Evolutionary conservation across 495 filamentous ascomycete genomes (phyloP).

Genomic region (Penicillium antarcticum): DNA sequence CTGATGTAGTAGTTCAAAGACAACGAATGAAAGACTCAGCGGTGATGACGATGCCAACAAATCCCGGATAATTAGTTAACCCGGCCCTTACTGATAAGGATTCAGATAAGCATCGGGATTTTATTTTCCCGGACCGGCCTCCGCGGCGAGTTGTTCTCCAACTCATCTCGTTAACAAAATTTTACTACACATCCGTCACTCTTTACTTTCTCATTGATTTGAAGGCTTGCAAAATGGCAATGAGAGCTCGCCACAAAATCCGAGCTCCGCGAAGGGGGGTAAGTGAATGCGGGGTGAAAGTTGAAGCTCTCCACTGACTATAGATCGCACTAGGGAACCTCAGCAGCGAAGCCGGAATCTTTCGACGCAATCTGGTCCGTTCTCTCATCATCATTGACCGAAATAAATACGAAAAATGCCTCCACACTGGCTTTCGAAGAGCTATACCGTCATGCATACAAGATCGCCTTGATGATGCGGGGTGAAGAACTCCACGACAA

Average conservation of each 20-base stretch:
- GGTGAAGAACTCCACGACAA: conserved; percentile 79
- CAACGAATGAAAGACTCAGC: not conserved
- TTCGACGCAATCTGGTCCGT: conserved; percentile 80
- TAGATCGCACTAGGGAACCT: conserved; percentile 46
- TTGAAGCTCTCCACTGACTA: conserved; percentile 14
- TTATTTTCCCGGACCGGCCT: conserved; percentile 12
- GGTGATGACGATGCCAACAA: conserved; percentile 2
- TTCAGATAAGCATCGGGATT: too few species aligned
- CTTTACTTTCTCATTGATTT: not conserved
- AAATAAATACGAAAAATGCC: conserved; percentile 92
- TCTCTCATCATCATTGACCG: conserved; percentile 67
- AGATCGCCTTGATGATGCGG: conserved; percentile 84
- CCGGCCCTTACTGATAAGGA: too few species aligned
- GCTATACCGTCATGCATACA: conserved; percentile 93
- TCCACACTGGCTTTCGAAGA: conserved; percentile 91
- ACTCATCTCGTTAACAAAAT: not conserved
- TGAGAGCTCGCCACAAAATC: conserved; percentile 66
- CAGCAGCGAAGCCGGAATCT: conserved; percentile 55
- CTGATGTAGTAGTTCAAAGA: not conserved
- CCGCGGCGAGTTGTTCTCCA: conserved; percentile 18
- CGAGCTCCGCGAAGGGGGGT: conserved; percentile 71
- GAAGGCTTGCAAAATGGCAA: conserved; percentile 49
- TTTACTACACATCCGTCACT: not conserved
- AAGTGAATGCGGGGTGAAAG: conserved; percentile 10
- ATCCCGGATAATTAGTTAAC: too few species aligned